Base-by-base conservation (phyloP, 2,329 filamentous ascomycete genomes). In the Leptographium lundbergii region DNA sequence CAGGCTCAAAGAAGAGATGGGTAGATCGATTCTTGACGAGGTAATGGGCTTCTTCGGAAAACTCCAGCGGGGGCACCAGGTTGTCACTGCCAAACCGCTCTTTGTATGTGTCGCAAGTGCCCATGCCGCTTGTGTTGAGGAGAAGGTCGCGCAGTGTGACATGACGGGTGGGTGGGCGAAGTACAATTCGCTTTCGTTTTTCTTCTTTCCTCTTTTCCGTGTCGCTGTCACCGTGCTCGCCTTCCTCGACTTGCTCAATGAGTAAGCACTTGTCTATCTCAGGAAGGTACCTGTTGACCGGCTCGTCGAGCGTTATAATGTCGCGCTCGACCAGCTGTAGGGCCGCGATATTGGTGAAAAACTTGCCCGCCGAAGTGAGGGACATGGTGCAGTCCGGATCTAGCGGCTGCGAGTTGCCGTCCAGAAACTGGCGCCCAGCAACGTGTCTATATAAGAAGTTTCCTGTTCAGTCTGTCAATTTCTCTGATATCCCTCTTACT, bases 1-100 rank as follows among this genome's bases (percentile, higher is more conserved):
- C 59, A 11, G 59, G 59, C 56, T 60, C 59, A 29, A 60, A 60
- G 13, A 60, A 50, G 4, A 60, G 59, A 29, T 53, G 57, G 4
- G 57, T 58, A 19, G 32, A 58, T 45, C 36, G 50, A 6, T 27
- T 54, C 51, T 48, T 54, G 13, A 34, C 48, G 3, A 58, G 27
- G 19, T 39, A 53, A 32, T 58, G 57, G 32, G 50, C 57, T 25
- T 58, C 36, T 10, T 52, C 50, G 27, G 50, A 14, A 17, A 52
- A 52, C 17, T 32, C 27, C 25, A 52, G 50, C 9, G 13, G 50
- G 14, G 50, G 50, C 17, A 52, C 50, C 11, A 13, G 50, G 25
- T 34, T 27, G 6, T 29, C 27, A 17, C 27, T 32, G 50, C 50
- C 50, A 32, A 52, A 32, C 2, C 25, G 50, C 27, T 32, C 50